These are phyloP conservation scores for Pseudozyma sp. DNA, from an alignment of 1,284 basidiomycete genomes.

Conservation along the genomic window DNA sequence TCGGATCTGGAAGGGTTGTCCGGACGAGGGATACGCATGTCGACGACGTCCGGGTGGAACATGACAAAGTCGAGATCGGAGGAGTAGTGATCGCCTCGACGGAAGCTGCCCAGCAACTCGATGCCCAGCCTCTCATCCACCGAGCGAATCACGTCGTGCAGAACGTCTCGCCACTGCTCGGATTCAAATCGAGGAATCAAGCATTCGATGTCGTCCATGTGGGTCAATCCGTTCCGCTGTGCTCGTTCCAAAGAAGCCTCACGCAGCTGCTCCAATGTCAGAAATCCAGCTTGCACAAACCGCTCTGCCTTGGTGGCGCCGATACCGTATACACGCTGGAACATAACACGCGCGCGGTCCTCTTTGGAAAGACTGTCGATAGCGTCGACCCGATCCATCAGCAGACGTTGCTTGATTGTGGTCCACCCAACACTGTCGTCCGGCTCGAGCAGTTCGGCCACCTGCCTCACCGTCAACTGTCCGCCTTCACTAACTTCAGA, in stretches of 20 bases:
- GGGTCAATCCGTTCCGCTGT: slow-evolving; percentile 29
- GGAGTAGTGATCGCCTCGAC: slow-evolving; percentile 38
- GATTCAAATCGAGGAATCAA: slow-evolving; percentile 36
- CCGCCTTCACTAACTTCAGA: slow-evolving; percentile 16
- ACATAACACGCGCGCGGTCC: slow-evolving; percentile 26
- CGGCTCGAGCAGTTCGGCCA: slow-evolving; percentile 21
- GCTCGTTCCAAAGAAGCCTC: slow-evolving; percentile 34
- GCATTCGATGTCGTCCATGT: slow-evolving; percentile 36
- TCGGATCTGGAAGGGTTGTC: slow-evolving; percentile 9
- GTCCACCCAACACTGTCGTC: slow-evolving; percentile 43
- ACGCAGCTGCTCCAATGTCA: slow-evolving; percentile 30
- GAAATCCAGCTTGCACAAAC: slow-evolving; percentile 30
- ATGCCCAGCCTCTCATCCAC: slow-evolving; percentile 25
- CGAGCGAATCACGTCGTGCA: slow-evolving; percentile 19
- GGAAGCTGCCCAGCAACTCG: slow-evolving; percentile 37
- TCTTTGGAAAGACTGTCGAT: slow-evolving; percentile 19
- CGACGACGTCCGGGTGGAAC: slow-evolving; percentile 23
- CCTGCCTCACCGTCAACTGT: slow-evolving; percentile 24
- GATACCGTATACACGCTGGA: slow-evolving; percentile 32
- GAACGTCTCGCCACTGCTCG: slow-evolving; percentile 18
- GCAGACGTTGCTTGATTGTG: slow-evolving; percentile 21
- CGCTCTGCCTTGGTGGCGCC: slow-evolving; percentile 29
- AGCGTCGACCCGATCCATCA: slow-evolving; percentile 22
- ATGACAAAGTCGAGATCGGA: slow-evolving; percentile 46
- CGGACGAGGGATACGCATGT: slow-evolving; percentile 14